Conservation (phyloP, 331 rosid species). For the Phaseolus coccineus region DNA sequence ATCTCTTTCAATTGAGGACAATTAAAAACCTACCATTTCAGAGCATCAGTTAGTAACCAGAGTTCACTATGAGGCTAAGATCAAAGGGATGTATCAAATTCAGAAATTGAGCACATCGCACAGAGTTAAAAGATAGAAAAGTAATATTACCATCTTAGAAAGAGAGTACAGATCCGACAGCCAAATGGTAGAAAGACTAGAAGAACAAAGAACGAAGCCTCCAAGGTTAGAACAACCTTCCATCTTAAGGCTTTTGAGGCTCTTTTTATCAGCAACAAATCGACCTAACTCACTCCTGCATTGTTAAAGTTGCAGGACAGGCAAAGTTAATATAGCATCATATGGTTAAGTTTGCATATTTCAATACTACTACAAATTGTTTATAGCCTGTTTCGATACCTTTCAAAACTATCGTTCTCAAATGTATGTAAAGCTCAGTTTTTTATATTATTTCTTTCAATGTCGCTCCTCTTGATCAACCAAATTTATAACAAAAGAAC, state of each 20-base stretch:
- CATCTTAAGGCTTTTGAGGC: constrained; percentile 84
- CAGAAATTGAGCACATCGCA: neutral
- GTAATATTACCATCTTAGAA: constrained; percentile 79
- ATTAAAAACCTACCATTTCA: constrained; percentile 67
- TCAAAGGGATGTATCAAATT: constrained; percentile 27
- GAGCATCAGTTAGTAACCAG: constrained; percentile 30
- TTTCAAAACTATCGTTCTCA: neutral
- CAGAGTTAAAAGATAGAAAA: constrained; percentile 37
- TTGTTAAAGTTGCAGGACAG: constrained; percentile 29
- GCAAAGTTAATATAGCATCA: constrained; percentile 6
- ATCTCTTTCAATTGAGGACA: constrained; percentile 90
- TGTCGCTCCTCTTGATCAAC: neutral
- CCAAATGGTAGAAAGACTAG: constrained; percentile 90
- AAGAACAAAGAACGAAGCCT: constrained; percentile 74
- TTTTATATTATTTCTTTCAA: neutral
- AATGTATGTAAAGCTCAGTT: neutral
- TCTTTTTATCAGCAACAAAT: constrained; percentile 83
- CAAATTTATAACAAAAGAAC: neutral
- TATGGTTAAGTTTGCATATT: constrained; percentile 2
- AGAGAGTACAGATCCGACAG: constrained; percentile 79
- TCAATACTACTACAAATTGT: neutral
- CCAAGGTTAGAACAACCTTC: constrained; percentile 90
- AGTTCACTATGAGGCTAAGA: constrained; percentile 20
- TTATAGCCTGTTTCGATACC: no score
- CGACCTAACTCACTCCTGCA: constrained; percentile 88